These are phyloP conservation scores for Phaeoacremonium minimum DNA, from an alignment of 2,329 filamentous ascomycete genomes.

Conservation along the genomic window DNA sequence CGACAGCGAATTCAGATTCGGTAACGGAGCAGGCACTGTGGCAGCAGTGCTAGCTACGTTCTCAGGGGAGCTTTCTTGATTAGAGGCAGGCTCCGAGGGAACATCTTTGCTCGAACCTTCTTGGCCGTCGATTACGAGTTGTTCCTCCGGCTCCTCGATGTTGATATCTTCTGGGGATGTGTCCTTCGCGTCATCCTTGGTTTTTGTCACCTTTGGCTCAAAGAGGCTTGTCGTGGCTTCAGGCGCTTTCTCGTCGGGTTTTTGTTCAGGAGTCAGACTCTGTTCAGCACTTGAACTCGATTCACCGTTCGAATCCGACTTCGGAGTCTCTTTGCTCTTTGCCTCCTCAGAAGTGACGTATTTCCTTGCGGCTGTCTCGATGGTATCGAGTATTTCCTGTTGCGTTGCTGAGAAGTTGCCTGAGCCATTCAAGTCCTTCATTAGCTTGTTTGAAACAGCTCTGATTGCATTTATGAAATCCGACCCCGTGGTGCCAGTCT, in stretches of 20 bases:
- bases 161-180: slow-evolving; percentile 44
- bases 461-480: slow-evolving; percentile 33
- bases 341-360: slow-evolving; percentile 38
- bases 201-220: slow-evolving; percentile 9
- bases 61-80: slow-evolving; percentile 4
- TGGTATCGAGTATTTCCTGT: slow-evolving; percentile 43
- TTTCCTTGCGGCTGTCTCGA: slow-evolving; percentile 45
- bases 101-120: slow-evolving; percentile 12
- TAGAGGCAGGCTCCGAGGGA: slow-evolving; percentile 6
- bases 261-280: slow-evolving; percentile 1
- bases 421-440: slow-evolving; percentile 33
- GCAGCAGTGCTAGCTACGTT: slow-evolving; percentile 1
- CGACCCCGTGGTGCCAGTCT: slow-evolving; percentile 15
- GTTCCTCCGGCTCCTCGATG: slow-evolving; percentile 37
- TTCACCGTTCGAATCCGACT: slow-evolving; percentile 9
- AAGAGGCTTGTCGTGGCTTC: slow-evolving; percentile 13
- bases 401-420: slow-evolving; percentile 24
- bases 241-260: slow-evolving; percentile 4
- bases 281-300: slow-evolving; percentile 2
- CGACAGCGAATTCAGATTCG: not conserved
- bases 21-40: not conserved
- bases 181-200: slow-evolving; percentile 19
- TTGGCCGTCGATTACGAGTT: slow-evolving; percentile 22
- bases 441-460: slow-evolving; percentile 35
- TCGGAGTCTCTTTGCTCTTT: slow-evolving; percentile 10